Evolutionary conservation across 2,329 filamentous ascomycete genomes (phyloP), one percentile per base, ranked within the genome.

Genomic region (Aciculosporium take): DNA sequence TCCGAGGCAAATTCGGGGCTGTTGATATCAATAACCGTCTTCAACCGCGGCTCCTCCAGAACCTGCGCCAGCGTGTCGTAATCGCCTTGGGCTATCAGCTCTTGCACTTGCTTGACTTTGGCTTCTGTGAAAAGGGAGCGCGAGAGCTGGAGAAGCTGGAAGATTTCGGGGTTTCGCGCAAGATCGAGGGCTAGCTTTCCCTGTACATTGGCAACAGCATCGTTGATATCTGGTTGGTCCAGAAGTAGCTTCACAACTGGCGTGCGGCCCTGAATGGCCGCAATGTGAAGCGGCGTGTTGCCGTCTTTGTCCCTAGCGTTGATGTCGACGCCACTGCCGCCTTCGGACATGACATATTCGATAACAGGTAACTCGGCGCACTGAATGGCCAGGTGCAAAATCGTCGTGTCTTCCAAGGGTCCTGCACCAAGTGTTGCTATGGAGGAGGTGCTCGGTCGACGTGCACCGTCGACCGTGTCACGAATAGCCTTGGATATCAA

Each of bases 231-330:
- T 34, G 79, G 75, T 50, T 86, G 81, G 39, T 88, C 84, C 21
- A 98, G 71, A 39, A 98, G 69, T 45, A 94, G 72, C 47, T 81
- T 81, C 42, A 98, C 88, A 7, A 94, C 74, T 3, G 81, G 74
- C 0, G 76, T 75, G 34, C 91, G 77, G 10, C 89, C 89, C 40
- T 96, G 79, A 42, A 75, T 71, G 24, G 89, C 83, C 7, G 91
- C 91, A 29, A 96, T 63, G 59, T 96, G 89, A 40, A 98, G 72
- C 18, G 91, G 81, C 1, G 88, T 94, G 59, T 96, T 98, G 46
- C 91, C 91, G 53, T 96, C 89, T 51, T 83, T 82, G 62, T 98
- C 91, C 46, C 84, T 79, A 31, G 83, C 80, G 60, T 96, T 98
- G 58, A 96, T 67, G 55, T 96, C 87, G 41, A 93, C 68, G 40